Evolutionary conservation across 2,329 filamentous ascomycete species (phyloP).

Genomic region (Talaromyces marneffei): DNA sequence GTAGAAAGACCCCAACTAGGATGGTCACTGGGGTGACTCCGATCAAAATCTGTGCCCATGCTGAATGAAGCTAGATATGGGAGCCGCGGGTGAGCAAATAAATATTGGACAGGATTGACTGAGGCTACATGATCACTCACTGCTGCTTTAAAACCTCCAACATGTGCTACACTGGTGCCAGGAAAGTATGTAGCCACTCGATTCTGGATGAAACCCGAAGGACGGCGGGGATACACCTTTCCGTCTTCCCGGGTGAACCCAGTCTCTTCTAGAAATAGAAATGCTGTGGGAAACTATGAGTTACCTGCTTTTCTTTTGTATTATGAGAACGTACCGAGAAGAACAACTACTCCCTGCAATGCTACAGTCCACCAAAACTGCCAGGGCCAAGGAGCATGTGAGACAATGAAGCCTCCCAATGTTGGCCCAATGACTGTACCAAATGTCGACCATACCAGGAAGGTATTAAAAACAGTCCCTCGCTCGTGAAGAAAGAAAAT

Average conservation of each 20-base stretch:
- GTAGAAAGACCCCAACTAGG: constrained; percentile 5
- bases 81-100: neutral
- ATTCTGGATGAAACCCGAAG: constrained; percentile 3
- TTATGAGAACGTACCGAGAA: neutral
- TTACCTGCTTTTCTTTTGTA: neutral
- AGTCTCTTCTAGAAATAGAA: constrained; percentile 11
- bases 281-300: neutral
- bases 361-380: constrained; percentile 12
- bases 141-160: constrained; percentile 4
- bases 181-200: constrained; percentile 11
- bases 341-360: constrained; percentile 5
- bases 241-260: constrained; percentile 7
- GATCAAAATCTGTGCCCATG: constrained; percentile 7
- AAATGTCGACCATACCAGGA: constrained; percentile 5
- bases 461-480: constrained; percentile 11
- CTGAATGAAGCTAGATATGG: constrained; percentile 2
- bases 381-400: constrained; percentile 11
- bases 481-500: constrained; percentile 14
- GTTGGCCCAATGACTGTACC: constrained; percentile 7
- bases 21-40: constrained; percentile 7
- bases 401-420: constrained; percentile 10
- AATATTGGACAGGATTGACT: too few species aligned
- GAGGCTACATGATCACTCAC: constrained; percentile 3
- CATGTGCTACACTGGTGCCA: constrained; percentile 11
- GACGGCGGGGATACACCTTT: constrained; percentile 5